Base-by-base conservation (phyloP, 352 stramenopile genomes). In the Phytophthora sp. region DNA sequence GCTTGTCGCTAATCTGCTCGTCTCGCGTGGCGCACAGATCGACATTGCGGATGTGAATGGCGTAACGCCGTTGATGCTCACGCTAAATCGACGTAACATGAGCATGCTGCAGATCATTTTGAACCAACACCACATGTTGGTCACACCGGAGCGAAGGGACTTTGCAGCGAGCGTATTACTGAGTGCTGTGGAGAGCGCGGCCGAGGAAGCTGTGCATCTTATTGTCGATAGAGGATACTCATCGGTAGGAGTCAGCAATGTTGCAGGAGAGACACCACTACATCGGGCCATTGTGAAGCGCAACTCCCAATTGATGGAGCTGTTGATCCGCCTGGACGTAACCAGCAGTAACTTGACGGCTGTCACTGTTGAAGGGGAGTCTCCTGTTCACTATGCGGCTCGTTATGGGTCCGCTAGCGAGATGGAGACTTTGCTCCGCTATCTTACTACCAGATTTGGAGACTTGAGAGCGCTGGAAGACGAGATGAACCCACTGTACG, bases 81-180 rank as follows among this genome's bases (percentile, higher is more conserved):
- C 63, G 13, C 33, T 68, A 60, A 39, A 11, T 31, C 42, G 36
- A n/a, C 35, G 61, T 9, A 33, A 69, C 29, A 20, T 66, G 3
- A 30, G 44, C 31, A 60, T 63, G 39, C 49, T 74, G n/a, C 66
- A 74, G 36, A 31, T 74, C 41, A 24, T 74, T 5, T 42, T 74
- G 0, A 74, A 70, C 42, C 66, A 70, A 9, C 54, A 66, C 23
- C 44, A 60, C 24, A 20, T 61, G 23, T 59, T 65, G 23, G 66
- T 74, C 6, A 67, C 57, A 5, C 35, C 13, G 7, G 36, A 56
- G 1, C 53, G 66, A 7, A 49, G 63, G 30, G 54, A 69, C 16
- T 74, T 74, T 21, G 59, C 53, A 7, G 60, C 35, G 0, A 46
- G 39, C 6, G 59, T 66, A 4, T 29, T 74, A 2, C 35, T 70